Evolutionary conservation across 1,284 basidiomycete species (phyloP), one percentile per base, ranked within the genome.

Genomic region (Volvariella volvacea): DNA sequence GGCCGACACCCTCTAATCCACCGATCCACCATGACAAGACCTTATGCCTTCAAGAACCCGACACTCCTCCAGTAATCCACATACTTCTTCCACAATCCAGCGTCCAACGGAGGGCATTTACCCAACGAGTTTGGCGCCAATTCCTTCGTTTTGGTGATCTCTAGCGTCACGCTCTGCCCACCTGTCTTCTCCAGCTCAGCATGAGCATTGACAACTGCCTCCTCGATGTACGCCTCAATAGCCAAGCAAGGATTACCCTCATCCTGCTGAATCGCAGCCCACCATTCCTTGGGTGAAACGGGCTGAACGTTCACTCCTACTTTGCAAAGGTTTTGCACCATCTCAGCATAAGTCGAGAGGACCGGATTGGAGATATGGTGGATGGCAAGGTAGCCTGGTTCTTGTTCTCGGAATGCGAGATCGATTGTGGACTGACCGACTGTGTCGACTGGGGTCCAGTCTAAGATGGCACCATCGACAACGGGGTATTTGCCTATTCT

Each of bases 371-470:
- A 28, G 25, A 28, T 28, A 12, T 28, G 25, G 25, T 28, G 25
- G 12, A 50, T 30, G 3, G 33, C 19, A n/a, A 34, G 20, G 9
- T 37, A 43, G 4, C 28, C 9, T 12, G 38, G 15, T 12, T 20
- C 6, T 30, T 44, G 42, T 21, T 12, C 21, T 16, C 34, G 4
- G 21, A 48, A 28, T n/a, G 49, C 47, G 4, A 50, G 42, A 19
- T 50, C 49, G 16, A 47, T 41, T 1, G 49, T 50, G n/a, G 43
- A 12, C 6, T 32, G 19, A 12, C 46, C 49, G n/a, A 48, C 49
- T 25, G 22, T 39, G 21, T 50, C 49, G 14, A 50, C 49, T 12
- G 49, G 49, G 14, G 39, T 45, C 49, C 49, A 50, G 34, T 50
- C 49, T 14, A 45, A 16, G 19, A 45, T 12, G 9, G 41, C 40